phyloP scores from a whole-genome alignment of 805 yeast species.

The Cyberlindnera mississippiensis region DNA sequence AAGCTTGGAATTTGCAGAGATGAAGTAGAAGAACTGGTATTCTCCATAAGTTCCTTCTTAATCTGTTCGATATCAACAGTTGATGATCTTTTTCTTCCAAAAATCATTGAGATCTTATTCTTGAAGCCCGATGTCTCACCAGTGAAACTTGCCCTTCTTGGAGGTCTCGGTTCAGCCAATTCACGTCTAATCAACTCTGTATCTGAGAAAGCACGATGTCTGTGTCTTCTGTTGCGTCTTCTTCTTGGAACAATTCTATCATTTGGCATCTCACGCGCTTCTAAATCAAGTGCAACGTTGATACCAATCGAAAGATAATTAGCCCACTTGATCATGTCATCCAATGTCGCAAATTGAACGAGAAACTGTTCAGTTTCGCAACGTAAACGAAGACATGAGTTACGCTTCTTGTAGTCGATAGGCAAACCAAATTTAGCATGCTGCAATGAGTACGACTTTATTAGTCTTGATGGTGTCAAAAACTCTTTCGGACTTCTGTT shows the following conservation, averaged over 20 bases:
- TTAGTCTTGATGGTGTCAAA: slow-evolving; percentile 29
- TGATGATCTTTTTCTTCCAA: slow-evolving; percentile 13
- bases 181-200: slow-evolving; percentile 26
- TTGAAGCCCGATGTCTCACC: slow-evolving; percentile 11
- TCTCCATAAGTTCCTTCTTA: slow-evolving; percentile 3
- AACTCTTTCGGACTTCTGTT: slow-evolving; percentile 14
- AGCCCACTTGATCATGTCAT: slow-evolving; percentile 77
- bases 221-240: slow-evolving; percentile 42
- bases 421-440: slow-evolving; percentile 84
- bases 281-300: slow-evolving; percentile 75
- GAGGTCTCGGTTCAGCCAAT: slow-evolving; percentile 21
- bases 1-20: neutral
- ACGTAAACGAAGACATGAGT: slow-evolving; percentile 67
- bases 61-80: slow-evolving; percentile 10
- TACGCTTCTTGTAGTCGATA: slow-evolving; percentile 70
- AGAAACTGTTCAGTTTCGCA: slow-evolving; percentile 81
- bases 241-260: slow-evolving; percentile 81
- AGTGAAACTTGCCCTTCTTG: slow-evolving; percentile 22
- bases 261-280: slow-evolving; percentile 64
- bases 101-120: slow-evolving; percentile 13
- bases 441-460: slow-evolving; percentile 76
- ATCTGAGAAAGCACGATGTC: slow-evolving; percentile 27
- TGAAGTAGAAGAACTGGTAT: neutral
- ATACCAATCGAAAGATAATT: slow-evolving; percentile 68
- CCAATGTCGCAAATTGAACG: slow-evolving; percentile 56